phyloP scores from a whole-genome alignment of 2,329 filamentous ascomycete species.

The Balansia obtecta region DNA sequence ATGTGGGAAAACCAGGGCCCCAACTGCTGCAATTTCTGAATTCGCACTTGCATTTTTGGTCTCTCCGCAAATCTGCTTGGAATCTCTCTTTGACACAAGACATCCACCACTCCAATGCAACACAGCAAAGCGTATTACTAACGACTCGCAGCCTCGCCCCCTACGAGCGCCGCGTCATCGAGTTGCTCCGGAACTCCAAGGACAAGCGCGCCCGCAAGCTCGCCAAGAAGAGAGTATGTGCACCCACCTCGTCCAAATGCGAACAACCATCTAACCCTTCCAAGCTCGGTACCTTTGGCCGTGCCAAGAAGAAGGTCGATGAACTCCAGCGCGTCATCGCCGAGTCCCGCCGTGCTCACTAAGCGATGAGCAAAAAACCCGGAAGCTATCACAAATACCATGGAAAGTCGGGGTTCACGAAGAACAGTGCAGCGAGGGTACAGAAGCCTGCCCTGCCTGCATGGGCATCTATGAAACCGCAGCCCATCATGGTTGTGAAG shows the following conservation, averaged over 20 bases:
- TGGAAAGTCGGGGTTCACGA: not conserved
- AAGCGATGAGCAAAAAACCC: constrained; percentile 23
- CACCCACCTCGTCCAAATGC: not conserved
- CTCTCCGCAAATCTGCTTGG: not conserved
- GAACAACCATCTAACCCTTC: constrained; percentile 13
- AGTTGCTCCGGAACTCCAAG: constrained; percentile 97
- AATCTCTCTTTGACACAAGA: not conserved
- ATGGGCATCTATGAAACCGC: not conserved
- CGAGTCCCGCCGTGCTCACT: constrained; percentile 68
- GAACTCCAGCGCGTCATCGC: constrained; percentile 97
- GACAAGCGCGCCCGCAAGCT: constrained; percentile 99
- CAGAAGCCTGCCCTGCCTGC: not conserved
- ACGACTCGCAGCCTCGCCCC: constrained; percentile 54
- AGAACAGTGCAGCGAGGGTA: not conserved
- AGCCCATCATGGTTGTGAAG: no score
- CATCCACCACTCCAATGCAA: not conserved
- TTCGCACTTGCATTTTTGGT: not conserved
- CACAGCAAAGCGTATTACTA: not conserved
- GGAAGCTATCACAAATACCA: not conserved
- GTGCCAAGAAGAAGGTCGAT: constrained; percentile 99
- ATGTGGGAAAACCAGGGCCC: not conserved
- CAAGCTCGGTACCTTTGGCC: constrained; percentile 93
- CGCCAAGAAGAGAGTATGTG: constrained; percentile 92
- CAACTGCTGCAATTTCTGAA: not conserved
- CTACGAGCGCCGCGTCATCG: constrained; percentile 97